Evolutionary conservation across 2,329 filamentous ascomycete genomes (phyloP), one percentile per base, ranked within the genome.

Genomic region (Penicillium sclerotiorum): DNA sequence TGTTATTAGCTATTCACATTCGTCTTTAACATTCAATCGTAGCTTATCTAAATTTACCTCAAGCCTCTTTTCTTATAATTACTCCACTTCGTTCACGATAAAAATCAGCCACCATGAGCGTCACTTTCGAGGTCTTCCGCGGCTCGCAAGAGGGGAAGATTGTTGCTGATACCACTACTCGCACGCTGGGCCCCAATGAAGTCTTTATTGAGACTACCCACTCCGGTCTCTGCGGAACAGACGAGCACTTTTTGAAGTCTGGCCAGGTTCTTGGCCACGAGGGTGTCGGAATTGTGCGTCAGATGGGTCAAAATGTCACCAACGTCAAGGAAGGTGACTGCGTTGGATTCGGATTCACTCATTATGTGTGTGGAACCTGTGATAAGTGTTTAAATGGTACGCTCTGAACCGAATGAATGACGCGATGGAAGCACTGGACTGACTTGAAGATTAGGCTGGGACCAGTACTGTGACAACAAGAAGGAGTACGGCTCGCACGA

Each of bases 271-370:
- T 82, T 22, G 80, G 80, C 38, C 80, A 83, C 65, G 80, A 83
- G 60, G 80, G 80, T 49, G 75, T 77, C 25, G 80, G 80, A 41
- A 59, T 80, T 7, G 71, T 83, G 44, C 73, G 79, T 49, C 68
- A 71, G 20, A 53, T 76, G 22, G 80, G 80, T 6, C 75, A 76
- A 11, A 64, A 63, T 17, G 76, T 76, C 54, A 72, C 67, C 27
- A 58, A 69, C 13, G 62, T 82, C 39, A 79, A 80, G 66, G 73
- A 75, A 42, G 71, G 71, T 18, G 66, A 71, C 8, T 62, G 64
- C 20, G 69, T 67, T 20, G 71, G 69, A 42, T 73, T 66, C 45
- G 70, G 71, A 22, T 72, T 69, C 42, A 59, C 63, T 8, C 63
- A 67, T 45, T 54, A 61, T 40, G 56, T 61, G 28, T 73, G 70